Conservation (phyloP, 805 yeast genomes). For the Metschnikowia picachoensis region DNA sequence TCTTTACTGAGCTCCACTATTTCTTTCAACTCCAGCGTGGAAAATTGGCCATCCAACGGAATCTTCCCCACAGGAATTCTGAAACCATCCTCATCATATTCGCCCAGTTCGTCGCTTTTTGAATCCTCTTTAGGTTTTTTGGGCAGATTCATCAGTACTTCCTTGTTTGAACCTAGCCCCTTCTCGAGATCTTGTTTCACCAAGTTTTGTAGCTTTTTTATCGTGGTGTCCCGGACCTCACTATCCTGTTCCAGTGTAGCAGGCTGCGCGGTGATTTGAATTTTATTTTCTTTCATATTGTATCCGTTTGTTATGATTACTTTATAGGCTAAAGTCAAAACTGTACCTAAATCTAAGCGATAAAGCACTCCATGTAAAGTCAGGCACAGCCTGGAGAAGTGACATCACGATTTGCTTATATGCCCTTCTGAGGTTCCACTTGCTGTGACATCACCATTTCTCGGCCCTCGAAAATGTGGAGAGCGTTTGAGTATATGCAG, state of each 20-base stretch:
- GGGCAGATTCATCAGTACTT: neutral
- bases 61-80: slow-evolving; percentile 36
- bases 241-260: slow-evolving; percentile 5
- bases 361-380: too few species aligned
- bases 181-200: slow-evolving; percentile 19
- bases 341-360: too few species aligned
- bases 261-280: slow-evolving; percentile 29
- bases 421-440: slow-evolving; percentile 3
- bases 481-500: neutral
- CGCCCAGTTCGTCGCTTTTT: slow-evolving; percentile 1
- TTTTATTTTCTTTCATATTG: slow-evolving; percentile 13
- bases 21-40: slow-evolving; percentile 30
- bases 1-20: slow-evolving; percentile 30
- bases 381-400: neutral
- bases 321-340: neutral
- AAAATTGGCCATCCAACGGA: slow-evolving; percentile 40
- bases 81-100: slow-evolving; percentile 33
- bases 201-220: slow-evolving; percentile 26
- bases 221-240: slow-evolving; percentile 14
- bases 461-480: neutral
- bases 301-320: neutral
- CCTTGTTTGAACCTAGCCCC: neutral
- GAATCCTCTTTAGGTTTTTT: neutral
- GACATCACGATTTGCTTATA: slow-evolving; percentile 6
- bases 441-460: slow-evolving; percentile 3